Conservation (phyloP, 495 filamentous ascomycete genomes). For the Endocarpon pusillum region DNA sequence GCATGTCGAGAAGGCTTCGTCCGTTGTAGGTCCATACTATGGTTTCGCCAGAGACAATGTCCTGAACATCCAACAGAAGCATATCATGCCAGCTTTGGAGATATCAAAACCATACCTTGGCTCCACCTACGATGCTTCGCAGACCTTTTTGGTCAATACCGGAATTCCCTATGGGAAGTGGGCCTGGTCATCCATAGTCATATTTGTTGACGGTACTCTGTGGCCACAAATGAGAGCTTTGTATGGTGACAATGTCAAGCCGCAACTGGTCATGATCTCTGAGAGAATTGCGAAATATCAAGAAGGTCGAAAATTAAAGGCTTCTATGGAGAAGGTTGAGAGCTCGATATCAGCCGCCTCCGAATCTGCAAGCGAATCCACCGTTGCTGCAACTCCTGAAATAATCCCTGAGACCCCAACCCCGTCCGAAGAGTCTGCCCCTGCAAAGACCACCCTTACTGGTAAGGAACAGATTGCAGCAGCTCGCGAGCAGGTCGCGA, state of each 20-base stretch:
- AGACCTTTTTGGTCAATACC: conserved; percentile 49
- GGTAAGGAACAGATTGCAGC: conserved; percentile 30
- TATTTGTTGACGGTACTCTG: conserved; percentile 54
- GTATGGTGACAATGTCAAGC: conserved; percentile 84
- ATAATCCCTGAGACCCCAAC: conserved; percentile 11
- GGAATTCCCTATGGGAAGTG: conserved; percentile 54
- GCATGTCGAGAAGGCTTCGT: conserved; percentile 44
- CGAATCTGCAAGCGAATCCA: conserved; percentile 7
- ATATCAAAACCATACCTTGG: conserved; percentile 53
- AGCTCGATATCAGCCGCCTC: conserved; percentile 16
- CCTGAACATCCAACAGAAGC: conserved; percentile 48
- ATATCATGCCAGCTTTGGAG: conserved; percentile 59
- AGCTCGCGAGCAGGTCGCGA: conserved; percentile 48
- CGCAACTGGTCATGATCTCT: conserved; percentile 81
- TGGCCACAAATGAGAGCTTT: conserved; percentile 66
- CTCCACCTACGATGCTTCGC: conserved; percentile 48
- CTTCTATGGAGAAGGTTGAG: conserved; percentile 38
- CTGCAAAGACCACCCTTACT: conserved; percentile 16
- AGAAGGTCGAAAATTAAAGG: conserved; percentile 43
- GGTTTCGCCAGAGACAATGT: conserved; percentile 40
- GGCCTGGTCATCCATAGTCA: conserved; percentile 45
- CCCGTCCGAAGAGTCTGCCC: conserved; percentile 9
- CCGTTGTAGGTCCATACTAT: conserved; percentile 51
- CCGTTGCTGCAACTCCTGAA: conserved; percentile 1
- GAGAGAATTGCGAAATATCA: conserved; percentile 75